Percentiles rank a stretch among this genome's conserved stretches.
These are phyloP conservation scores for Ogataea parapolymorpha DNA, from an alignment of 805 yeast genomes.

Conservation along the genomic window DNA sequence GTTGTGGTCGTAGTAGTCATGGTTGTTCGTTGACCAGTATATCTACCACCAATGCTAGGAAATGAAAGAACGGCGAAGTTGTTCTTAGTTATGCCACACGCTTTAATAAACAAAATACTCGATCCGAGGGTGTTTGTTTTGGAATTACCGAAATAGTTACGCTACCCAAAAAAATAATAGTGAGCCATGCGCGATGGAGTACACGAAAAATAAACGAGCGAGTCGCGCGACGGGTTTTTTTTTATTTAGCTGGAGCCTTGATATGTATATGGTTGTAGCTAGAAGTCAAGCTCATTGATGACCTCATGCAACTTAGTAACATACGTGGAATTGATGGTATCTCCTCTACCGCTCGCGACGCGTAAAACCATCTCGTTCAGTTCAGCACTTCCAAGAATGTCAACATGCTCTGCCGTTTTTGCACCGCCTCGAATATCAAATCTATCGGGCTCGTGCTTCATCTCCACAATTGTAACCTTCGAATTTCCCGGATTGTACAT, in stretches of 20 bases:
- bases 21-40: not conserved
- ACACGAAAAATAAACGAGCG: conserved; percentile 3
- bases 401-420: conserved; percentile 96
- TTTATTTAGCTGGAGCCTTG: not conserved
- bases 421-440: conserved; percentile 97
- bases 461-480: conserved; percentile 78
- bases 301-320: conserved; percentile 61
- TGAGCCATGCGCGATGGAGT: conserved; percentile 5
- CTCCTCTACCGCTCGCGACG: conserved; percentile 81
- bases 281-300: conserved; percentile 52
- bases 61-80: conserved; percentile 1
- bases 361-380: conserved; percentile 79
- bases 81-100: conserved; percentile 9
- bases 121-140: conserved; percentile 19
- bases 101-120: conserved; percentile 16
- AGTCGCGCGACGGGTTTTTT: conserved; percentile 11
- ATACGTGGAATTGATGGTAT: conserved; percentile 55
- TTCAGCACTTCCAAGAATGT: conserved; percentile 89
- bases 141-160: conserved; percentile 14
- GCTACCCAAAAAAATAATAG: conserved; percentile 2
- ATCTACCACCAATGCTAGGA: conserved; percentile 2
- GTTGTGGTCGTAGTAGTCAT: conserved; percentile 18
- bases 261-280: not conserved
- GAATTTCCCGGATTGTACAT: conserved; percentile 77
- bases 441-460: conserved; percentile 88